phyloP scores from a whole-genome alignment of 2,329 filamentous ascomycete genomes.

The Fusarium chuoi region DNA sequence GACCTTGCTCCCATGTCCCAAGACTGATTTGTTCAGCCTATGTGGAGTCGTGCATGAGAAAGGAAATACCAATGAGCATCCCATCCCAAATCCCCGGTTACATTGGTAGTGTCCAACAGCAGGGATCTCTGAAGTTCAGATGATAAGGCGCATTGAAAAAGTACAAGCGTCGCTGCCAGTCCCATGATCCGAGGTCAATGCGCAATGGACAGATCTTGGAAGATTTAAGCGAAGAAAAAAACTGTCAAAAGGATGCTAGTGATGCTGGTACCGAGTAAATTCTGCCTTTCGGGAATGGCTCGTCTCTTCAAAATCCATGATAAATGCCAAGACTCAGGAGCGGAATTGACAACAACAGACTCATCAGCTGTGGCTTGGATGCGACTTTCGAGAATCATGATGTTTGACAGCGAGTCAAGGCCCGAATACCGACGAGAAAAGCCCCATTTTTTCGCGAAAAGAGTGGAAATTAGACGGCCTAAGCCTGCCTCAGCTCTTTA shows the following conservation, averaged over 20 bases:
- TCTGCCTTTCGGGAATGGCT: background rate
- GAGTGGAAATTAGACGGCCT: background rate
- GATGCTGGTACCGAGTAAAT: background rate
- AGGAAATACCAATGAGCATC: background rate
- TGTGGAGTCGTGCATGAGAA: too few species aligned
- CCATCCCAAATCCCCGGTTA: background rate
- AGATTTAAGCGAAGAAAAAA: background rate
- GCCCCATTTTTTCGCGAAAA: background rate
- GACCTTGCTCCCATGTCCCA: too few species aligned
- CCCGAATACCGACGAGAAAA: background rate
- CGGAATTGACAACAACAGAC: too few species aligned
- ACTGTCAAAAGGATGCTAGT: background rate
- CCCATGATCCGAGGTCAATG: background rate
- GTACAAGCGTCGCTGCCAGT: background rate
- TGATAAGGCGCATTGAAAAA: background rate
- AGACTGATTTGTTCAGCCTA: background rate
- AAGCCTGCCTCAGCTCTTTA: background rate
- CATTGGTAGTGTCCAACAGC: background rate
- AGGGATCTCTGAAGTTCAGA: background rate
- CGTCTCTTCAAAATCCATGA: background rate
- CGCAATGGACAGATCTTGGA: background rate
- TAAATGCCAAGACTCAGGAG: background rate
- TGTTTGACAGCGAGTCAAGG: background rate
- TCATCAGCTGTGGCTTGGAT: background rate
- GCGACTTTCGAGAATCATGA: background rate